A percentile compares a stretch with the other conserved stretches of the same genome.
These are phyloP conservation scores for Geotrichum phurueaensis DNA, from an alignment of 1,139 yeast species.

Conservation along the genomic window DNA sequence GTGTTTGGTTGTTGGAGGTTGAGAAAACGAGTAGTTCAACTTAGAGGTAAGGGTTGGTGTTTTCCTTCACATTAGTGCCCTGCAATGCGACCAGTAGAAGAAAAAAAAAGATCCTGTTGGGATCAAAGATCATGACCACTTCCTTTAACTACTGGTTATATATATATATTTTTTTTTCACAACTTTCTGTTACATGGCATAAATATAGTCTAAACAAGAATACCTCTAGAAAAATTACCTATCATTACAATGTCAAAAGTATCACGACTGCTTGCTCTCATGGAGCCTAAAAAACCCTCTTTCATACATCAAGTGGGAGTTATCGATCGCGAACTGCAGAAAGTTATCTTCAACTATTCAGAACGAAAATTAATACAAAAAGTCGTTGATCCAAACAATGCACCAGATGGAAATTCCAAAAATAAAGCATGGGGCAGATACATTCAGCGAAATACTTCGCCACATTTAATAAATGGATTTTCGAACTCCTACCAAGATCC, in stretches of 20 bases:
- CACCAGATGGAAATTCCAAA: neutral
- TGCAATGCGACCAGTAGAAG: neutral
- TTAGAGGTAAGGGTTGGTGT: neutral
- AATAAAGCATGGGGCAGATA: constrained; percentile 7
- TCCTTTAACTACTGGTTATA: neutral
- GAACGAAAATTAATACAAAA: constrained; percentile 12
- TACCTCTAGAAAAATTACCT: neutral
- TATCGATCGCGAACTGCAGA: constrained; percentile 4
- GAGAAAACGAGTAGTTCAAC: neutral
- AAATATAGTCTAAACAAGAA: neutral
- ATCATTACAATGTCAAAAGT: neutral
- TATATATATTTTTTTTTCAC: neutral
- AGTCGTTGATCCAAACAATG: neutral
- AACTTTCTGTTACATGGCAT: neutral
- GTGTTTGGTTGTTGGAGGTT: neutral
- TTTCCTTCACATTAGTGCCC: neutral
- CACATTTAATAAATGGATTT: constrained; percentile 1
- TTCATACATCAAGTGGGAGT: constrained; percentile 11
- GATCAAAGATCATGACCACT: neutral
- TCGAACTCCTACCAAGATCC: neutral
- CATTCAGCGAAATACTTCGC: constrained; percentile 6
- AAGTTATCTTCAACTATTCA: neutral
- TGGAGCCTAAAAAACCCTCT: neutral
- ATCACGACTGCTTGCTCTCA: neutral
- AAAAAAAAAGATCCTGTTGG: neutral